Base-by-base conservation (phyloP, 75 land plant genomes). In the Picea glauca region DNA sequence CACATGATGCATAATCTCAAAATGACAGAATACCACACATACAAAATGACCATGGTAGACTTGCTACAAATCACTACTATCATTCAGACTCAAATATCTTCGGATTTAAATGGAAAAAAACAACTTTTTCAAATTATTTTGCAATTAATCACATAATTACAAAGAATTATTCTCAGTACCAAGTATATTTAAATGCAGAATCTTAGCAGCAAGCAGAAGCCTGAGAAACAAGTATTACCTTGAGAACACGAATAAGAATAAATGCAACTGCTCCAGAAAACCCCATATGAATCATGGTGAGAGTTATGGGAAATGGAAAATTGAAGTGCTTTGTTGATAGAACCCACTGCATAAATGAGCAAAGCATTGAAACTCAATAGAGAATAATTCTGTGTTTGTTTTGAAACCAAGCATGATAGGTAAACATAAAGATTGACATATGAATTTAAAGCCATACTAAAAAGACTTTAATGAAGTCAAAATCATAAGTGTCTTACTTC, bases 271-370 rank as follows among this genome's bases (percentile, higher is more conserved):
- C 72, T 50, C 91, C 94, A 73, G 94, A 96, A 83, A 96, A 96
- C 57, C 91, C 96, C 98, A 96, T 96, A 79, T 96, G 98, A 78
- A 96, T 96, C 98, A 96, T 96, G 1, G 98, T 96, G 56, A 96
- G 91, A 8, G 96, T 91, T 58, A 96, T 96, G 3, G 98, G 98
- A 58, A 88, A 87, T 35, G 96, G 96, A 83, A 94, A 94, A 75
- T 92, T 90, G 87, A 92, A 94, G 79, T 94, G 91, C 66, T 92
- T 94, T 66, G 91, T 87, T 64, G 97, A 94, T 20, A 94, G 89
- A 62, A 94, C 97, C 97, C 97, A 94, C 94, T 92, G 92, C 80
- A 88, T 83, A 57, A 79, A 75, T 21, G 26, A 80, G 4, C 15
- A 18, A 80, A 58, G n/a, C 9, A 56, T 75, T 4, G 17, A 75